Base-by-base conservation (phyloP, 2,329 filamentous ascomycete species). In the Fusarium tjaetaba region DNA sequence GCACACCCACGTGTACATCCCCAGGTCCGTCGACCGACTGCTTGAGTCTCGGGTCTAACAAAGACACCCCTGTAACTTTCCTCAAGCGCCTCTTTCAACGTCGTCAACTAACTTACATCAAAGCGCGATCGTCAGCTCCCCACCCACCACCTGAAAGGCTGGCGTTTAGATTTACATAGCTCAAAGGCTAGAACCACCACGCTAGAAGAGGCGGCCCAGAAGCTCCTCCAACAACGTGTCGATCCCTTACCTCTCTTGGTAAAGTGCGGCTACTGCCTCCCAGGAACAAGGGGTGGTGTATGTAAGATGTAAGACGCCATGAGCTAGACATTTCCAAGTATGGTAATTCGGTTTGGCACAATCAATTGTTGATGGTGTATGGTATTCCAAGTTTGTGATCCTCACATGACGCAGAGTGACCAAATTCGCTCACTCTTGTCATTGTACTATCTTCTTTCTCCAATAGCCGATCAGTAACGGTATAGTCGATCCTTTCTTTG, bases 161-260 rank as follows among this genome's bases (percentile, higher is more conserved):
- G 66, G 71, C 57, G 71, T 63, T 62, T 70, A 32, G 30, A 38
- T 73, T 58, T 49, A 22, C 13, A 41, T 58, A 42, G 70, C 20
- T 20, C 15, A 68, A 64, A 71, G 48, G 18, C 22, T 49, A 20
- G 58, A 41, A 55, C 45, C 41, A 65, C 56, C 4, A 42, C 70
- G 38, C 57, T 61, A 70, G 52, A 45, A 68, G 41, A 60, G 53
- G 58, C 61, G 60, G 36, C n/a, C 36, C 52, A 28, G 48, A 72
- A 55, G 48, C 57, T 39, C 38, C 18, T 56, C 45, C n/a, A 38
- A 53, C 36, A 41, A 49, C 18, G 15, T 34, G 61, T 15, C 24
- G 52, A 59, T 64, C 43, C 24, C 49, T 7, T 16, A 7, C 39
- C 14, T 30, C 11, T 46, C 30, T 18, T 32, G 46, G 30, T 38